phyloP scores from a whole-genome alignment of 495 filamentous ascomycete species.

The Penicillium parvum region DNA sequence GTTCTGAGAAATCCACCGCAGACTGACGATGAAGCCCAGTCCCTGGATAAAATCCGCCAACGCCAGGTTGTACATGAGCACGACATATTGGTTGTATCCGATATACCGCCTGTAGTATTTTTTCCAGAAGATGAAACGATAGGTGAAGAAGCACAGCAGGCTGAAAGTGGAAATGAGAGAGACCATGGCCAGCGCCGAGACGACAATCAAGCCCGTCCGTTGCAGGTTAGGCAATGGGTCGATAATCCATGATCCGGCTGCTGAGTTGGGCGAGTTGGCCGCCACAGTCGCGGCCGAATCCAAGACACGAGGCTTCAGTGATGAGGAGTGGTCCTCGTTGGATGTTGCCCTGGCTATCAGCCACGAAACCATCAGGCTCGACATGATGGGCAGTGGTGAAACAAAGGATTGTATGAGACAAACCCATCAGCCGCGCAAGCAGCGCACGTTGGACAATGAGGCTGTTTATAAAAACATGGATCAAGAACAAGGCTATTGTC shows the following conservation, averaged over 20 bases:
- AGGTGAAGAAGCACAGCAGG: constrained; percentile 47
- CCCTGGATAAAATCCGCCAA: constrained; percentile 64
- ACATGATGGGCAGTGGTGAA: constrained; percentile 1
- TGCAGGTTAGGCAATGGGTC: constrained; percentile 42
- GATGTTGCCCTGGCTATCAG: not conserved
- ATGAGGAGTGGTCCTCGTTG: not conserved
- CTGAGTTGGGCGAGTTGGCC: constrained; percentile 13
- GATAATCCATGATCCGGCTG: constrained; percentile 18
- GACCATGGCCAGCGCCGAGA: constrained; percentile 46
- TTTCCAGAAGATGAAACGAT: constrained; percentile 49
- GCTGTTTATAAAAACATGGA: not conserved
- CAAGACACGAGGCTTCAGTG: constrained; percentile 3
- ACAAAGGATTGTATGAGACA: not conserved
- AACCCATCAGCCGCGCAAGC: not conserved
- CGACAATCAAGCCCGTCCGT: constrained; percentile 42
- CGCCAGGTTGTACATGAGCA: constrained; percentile 68
- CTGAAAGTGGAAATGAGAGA: constrained; percentile 49
- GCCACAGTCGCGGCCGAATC: constrained; percentile 6
- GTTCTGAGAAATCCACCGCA: constrained; percentile 49
- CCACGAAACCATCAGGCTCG: constrained; percentile 9
- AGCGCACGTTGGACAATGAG: not conserved
- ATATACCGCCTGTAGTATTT: constrained; percentile 30
- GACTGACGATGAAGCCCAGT: constrained; percentile 56
- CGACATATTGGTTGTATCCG: constrained; percentile 59
- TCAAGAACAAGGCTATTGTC: no score